Base-by-base conservation (phyloP, 2,329 filamentous ascomycete genomes). In the Talaromyces sp. region DNA sequence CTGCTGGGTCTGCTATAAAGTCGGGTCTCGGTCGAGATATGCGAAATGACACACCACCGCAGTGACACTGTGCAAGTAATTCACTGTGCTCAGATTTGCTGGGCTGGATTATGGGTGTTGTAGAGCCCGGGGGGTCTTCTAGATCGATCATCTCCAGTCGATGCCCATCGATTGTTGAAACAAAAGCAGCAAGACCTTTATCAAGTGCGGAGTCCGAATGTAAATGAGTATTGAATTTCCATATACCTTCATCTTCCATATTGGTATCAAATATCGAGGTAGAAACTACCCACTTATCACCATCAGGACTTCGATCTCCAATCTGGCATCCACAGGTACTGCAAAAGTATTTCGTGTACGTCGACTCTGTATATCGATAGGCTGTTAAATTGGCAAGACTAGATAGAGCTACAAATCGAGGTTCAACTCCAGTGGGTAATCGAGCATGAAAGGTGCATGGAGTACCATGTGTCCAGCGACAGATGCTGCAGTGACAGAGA, bases 401-500 rank as follows among this genome's bases (percentile, higher is more conserved):
- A 9, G 65, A 69, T 3, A 63, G 62, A 1, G 51, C 48, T 10
- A 64, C 57, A 33, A 68, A 69, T 5, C 61, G 32, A 0, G 60
- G 66, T 7, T 47, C 40, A n/a, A 67, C 27, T 0, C 51, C 58
- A 3, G 37, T 11, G 1, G 67, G 63, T 6, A 69, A 51, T 3
- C 51, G 44, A 7, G 65, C 50, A 36, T 69, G 67, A 48, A 68
- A 65, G n/a, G 47, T 57, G 42, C 58, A 65, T 2, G 52, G 47
- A 42, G 71, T 63, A 22, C 76, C 77, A 27, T 73, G 72, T 19
- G 66, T 71, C 51, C 68, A 70, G 20, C 76, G 71, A 51, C 76
- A 80, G 32, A 75, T 67, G 48, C 64, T 65, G 64, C 77, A 80
- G 58, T 78, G 72, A 64, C 77, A 80, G 41, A 79, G 67, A 54